Percentiles rank a stretch among this genome's conserved stretches.
These are phyloP conservation scores for Ophiostoma populinum DNA, from an alignment of 2,329 filamentous ascomycete genomes.

Conservation along the genomic window DNA sequence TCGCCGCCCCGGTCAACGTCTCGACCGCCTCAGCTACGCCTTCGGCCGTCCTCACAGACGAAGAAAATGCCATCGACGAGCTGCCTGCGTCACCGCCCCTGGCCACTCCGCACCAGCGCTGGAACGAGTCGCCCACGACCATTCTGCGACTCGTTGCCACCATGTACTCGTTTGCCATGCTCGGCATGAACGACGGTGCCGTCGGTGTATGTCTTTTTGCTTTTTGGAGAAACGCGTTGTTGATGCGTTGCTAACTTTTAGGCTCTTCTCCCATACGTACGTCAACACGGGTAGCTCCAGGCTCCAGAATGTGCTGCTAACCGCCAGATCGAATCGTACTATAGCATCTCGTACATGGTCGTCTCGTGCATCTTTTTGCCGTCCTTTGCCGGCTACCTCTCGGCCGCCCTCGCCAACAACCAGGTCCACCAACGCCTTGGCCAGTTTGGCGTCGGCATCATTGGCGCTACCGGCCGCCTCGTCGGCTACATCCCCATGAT, in stretches of 20 bases:
- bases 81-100: background rate
- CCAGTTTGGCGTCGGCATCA: constrained; percentile 52
- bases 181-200: constrained; percentile 53
- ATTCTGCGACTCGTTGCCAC: constrained; percentile 39
- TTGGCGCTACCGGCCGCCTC: constrained; percentile 46
- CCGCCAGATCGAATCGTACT: constrained; percentile 46
- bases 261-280: constrained; percentile 30
- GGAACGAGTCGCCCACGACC: constrained; percentile 46
- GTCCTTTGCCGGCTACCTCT: constrained; percentile 46
- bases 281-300: no score
- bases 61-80: no score
- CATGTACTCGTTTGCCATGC: constrained; percentile 44
- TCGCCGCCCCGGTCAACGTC: no score
- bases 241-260: constrained; percentile 5
- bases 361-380: constrained; percentile 51
- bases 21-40: background rate
- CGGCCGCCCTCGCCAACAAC: constrained; percentile 48
- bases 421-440: constrained; percentile 45
- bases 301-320: no score
- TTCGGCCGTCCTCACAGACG: constrained; percentile 5
- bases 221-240: background rate
- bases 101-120: constrained; percentile 26
- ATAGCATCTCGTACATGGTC: constrained; percentile 41
- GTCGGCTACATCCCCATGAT: constrained; percentile 47
- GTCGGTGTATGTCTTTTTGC: constrained; percentile 31